Base-by-base conservation (phyloP, 192 early-diverging fungal genomes). In the Rhizoclosmatium sp. region DNA sequence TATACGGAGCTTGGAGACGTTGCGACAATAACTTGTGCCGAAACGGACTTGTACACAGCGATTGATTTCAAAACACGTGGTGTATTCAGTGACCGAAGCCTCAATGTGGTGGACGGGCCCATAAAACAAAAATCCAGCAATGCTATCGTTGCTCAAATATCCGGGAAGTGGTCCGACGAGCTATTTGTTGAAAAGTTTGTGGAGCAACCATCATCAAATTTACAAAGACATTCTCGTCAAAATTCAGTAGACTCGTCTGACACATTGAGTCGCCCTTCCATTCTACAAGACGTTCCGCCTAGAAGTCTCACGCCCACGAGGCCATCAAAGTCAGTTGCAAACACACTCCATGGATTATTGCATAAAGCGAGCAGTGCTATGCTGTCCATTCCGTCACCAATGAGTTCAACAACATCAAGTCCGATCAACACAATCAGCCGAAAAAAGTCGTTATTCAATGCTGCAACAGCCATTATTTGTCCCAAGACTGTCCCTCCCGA, bases 151-250 rank as follows among this genome's bases (percentile, higher is more conserved):
- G 70, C 70, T 9, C 70, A 42, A 21, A 40, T 71, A 23, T 71
- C 51, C n/a, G 97, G 97, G 42, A 93, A 93, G 76, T 99, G 97
- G 97, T 90, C 93, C 21, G 91, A 92, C 21, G 83, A 86, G 42
- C 90, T 95, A 45, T 87, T 88, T 48, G 80, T 65, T 59, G 71
- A 75, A 48, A 4, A 64, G 67, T 67, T 75, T 49, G 60, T 31
- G 31, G 31, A 31, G 31, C 31, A 31, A 31, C 31, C 31, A n/a
- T 31, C 31, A 31, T 31, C 31, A 31, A 31, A 0, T 31, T 31
- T 31, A 31, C 31, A 31, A 31, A 31, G 31, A 31, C 31, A 31
- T 31, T 31, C 31, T 31, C 31, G 31, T 31, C 31, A 31, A 31
- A 31, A 31, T 31, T 31, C 31, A 31, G 31, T 31, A 31, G 31